phyloP scores from a whole-genome alignment of 192 early-diverging fungal species.

The Pilaira anomala region DNA sequence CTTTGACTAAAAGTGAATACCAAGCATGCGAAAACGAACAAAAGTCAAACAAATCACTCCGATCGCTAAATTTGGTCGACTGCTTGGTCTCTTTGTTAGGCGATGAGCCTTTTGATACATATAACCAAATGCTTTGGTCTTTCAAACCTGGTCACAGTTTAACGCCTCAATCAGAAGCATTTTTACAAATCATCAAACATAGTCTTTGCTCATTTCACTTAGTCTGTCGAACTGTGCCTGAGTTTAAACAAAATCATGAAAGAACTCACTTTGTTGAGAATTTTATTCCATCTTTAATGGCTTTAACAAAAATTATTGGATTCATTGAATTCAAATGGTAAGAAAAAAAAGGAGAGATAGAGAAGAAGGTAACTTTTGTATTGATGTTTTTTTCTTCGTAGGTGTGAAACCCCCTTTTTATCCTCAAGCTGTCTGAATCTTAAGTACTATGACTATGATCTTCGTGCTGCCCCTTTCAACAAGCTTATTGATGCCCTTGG shows the following conservation, averaged over 20 bases:
- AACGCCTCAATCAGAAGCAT: constrained; percentile 3
- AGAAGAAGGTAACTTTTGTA: constrained; percentile 4
- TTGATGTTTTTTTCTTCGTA: constrained; percentile 7
- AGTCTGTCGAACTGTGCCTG: neutral
- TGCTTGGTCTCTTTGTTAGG: neutral
- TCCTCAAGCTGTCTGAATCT: neutral
- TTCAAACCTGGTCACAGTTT: constrained; percentile 3
- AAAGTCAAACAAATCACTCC: constrained; percentile 1
- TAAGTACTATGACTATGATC: constrained; percentile 4
- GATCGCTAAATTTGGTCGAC: neutral
- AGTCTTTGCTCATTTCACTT: constrained; percentile 9
- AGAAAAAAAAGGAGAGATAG: constrained; percentile 4
- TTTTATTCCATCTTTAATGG: constrained; percentile 7
- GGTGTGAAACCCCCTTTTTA: constrained; percentile 10
- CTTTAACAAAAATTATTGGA: constrained; percentile 10
- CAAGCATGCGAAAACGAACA: constrained; percentile 8
- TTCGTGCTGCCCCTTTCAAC: neutral
- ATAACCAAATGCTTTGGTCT: constrained; percentile 5
- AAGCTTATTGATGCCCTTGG: constrained; percentile 12
- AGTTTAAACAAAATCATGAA: constrained; percentile 9
- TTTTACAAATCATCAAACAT: constrained; percentile 10
- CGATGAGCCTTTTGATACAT: constrained; percentile 5
- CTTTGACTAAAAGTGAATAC: neutral
- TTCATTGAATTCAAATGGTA: constrained; percentile 13
- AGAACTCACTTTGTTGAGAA: constrained; percentile 13